These are phyloP conservation scores for Lathyrus tuberosus DNA, from an alignment of 306 rosid species.

Conservation along the genomic window DNA sequence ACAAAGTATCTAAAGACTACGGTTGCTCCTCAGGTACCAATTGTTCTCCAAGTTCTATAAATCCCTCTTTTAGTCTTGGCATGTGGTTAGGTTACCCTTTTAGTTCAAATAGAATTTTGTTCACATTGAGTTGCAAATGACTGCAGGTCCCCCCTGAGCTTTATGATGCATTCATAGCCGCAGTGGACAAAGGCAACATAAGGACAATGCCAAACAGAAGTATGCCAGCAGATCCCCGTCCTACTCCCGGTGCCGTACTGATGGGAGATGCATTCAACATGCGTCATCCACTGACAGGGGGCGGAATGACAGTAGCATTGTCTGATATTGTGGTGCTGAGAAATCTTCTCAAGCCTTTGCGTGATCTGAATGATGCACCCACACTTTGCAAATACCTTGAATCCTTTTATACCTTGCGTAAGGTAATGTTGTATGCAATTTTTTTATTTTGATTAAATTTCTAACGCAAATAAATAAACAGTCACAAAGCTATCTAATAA, in stretches of 20 bases:
- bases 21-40: constrained; percentile 89
- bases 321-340: constrained; percentile 92
- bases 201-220: constrained; percentile 98
- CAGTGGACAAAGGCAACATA: constrained; percentile 82
- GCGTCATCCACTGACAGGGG: constrained; percentile 99
- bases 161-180: constrained; percentile 75
- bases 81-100: constrained; percentile 5
- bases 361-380: constrained; percentile 74
- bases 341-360: constrained; percentile 82
- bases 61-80: not conserved
- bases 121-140: constrained; percentile 29
- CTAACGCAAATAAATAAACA: constrained; percentile 5
- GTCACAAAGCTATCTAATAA: not conserved
- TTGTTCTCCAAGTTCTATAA: constrained; percentile 12
- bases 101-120: constrained; percentile 14
- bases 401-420: constrained; percentile 88
- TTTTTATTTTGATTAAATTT: not conserved
- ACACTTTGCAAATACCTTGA: constrained; percentile 91
- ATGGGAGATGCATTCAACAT: constrained; percentile 99
- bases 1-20: constrained; percentile 73
- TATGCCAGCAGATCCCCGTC: constrained; percentile 97
- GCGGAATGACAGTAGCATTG: constrained; percentile 97
- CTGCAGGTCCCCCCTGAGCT: constrained; percentile 83
- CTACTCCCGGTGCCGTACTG: constrained; percentile 93
- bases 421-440: constrained; percentile 52